Base-by-base conservation (phyloP, 2,329 filamentous ascomycete species). In the Didymosphaeria variabile region DNA sequence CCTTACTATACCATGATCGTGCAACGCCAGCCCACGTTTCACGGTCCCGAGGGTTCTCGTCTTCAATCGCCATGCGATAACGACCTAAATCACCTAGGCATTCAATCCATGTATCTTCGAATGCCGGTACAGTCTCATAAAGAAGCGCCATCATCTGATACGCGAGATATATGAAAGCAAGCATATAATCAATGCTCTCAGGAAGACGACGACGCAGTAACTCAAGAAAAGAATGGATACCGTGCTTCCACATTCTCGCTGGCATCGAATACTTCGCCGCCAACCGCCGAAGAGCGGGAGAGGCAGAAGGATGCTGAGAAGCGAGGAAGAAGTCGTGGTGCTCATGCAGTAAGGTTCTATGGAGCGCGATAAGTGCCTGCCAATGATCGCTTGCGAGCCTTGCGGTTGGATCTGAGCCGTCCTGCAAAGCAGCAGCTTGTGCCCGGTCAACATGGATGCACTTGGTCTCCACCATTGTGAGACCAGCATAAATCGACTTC, bases 51-150 rank as follows among this genome's bases (percentile, higher is more conserved):
- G 91, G 84, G 63, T 95, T 90, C 29, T 91, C 87, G 44, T 97
- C 91, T 74, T 97, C 94, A 47, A 97, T 93, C 0, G 93, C 93
- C 93, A 97, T 97, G 0, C 90, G 84, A 69, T 96, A 97, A 21
- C 94, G 84, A 0, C 90, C 91, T 0, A 98, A 79, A 72, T 98
- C 94, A 0, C 94, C 94, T 0, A 98, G 80, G 56, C 94, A 97
- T 67, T 97, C 94, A 9, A 97, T 92, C 94, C 94, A 98, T 0
- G 92, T 97, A 59, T 95, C 91, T 55, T 91, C 87, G 66, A 97
- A 97, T 0, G 86, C 84, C 0, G 91, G 89, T 0, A 97, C 92
- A 0, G 92, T 97, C 70, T 98, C 94, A 61, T 93, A 91, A 0
- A 97, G 79, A 0, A 97, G 78, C 0, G 92, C 90, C 86, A 97